A percentile compares a stretch with the other conserved stretches of the same genome.
These are phyloP conservation scores for Coniochaeta hoffmannii DNA, from an alignment of 2,329 filamentous ascomycete species.

Conservation along the genomic window DNA sequence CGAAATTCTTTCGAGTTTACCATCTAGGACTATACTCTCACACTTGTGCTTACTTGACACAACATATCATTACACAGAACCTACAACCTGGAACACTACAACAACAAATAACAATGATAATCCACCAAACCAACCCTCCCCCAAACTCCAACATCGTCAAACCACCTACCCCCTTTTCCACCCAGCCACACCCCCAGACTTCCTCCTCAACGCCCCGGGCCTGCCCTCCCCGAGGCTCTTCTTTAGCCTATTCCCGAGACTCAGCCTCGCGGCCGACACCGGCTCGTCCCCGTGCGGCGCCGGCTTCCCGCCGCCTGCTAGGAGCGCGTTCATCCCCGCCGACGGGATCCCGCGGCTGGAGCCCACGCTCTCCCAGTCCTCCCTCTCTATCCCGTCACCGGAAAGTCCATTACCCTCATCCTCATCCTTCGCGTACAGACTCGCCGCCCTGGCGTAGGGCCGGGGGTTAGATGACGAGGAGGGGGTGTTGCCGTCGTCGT, in stretches of 20 bases:
- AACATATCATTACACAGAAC: too few species aligned
- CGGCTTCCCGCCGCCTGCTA: conserved; percentile 12
- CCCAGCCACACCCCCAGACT: conserved; percentile 14
- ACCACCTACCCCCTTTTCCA: too few species aligned
- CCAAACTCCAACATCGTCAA: too few species aligned
- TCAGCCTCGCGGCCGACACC: conserved; percentile 36
- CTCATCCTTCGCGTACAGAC: conserved; percentile 10
- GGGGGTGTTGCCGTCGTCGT: background rate
- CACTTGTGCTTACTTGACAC: too few species aligned
- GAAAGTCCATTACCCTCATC: too few species aligned
- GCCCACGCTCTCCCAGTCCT: conserved; percentile 29
- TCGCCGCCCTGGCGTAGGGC: background rate
- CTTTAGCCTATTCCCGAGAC: conserved; percentile 41
- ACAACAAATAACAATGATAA: too few species aligned
- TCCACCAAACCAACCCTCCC: too few species aligned
- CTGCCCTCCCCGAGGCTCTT: conserved; percentile 40
- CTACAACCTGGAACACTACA: too few species aligned
- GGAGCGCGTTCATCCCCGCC: background rate
- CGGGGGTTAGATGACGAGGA: background rate
- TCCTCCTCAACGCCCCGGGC: conserved; percentile 31
- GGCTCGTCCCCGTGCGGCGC: conserved; percentile 20
- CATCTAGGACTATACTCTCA: too few species aligned
- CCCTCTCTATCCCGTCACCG: conserved; percentile 21
- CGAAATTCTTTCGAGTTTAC: too few species aligned
- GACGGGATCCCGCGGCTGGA: conserved; percentile 11